Conservation (phyloP, 192 early-diverging fungal species). For the Coemansia sp. region DNA sequence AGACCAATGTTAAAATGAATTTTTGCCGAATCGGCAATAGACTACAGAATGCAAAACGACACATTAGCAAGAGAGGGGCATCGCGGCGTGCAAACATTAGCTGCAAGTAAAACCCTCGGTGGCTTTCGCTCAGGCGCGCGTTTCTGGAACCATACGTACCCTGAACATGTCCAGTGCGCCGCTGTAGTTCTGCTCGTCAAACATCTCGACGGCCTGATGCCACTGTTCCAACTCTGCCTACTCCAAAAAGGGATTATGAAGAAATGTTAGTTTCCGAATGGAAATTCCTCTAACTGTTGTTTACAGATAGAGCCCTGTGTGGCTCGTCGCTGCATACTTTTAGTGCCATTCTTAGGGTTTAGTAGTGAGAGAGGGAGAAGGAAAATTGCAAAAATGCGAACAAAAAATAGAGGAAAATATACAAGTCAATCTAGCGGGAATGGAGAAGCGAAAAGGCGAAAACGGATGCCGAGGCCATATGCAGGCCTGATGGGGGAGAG, state of each 20-base stretch:
- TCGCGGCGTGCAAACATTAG: background rate
- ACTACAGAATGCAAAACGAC: constrained; percentile 16
- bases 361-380: constrained; percentile 12
- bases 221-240: constrained; percentile 83
- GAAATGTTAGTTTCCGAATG: constrained; percentile 10
- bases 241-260: background rate
- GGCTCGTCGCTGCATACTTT: constrained; percentile 9
- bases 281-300: background rate
- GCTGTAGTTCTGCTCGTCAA: constrained; percentile 71
- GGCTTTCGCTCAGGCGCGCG: too few relatives aligned
- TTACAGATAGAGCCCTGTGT: background rate
- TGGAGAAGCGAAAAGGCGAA: too few relatives aligned
- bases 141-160: constrained; percentile 47
- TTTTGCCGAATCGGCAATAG: constrained; percentile 85
- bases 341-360: constrained; percentile 23
- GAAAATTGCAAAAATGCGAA: background rate
- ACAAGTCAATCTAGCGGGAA: background rate
- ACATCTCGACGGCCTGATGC: constrained; percentile 72
- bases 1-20: constrained; percentile 97
- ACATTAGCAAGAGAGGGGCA: background rate
- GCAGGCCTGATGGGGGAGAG: too few relatives aligned
- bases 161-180: constrained; percentile 66
- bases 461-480: too few relatives aligned
- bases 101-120: background rate
- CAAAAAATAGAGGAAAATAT: constrained; percentile 9